These are phyloP conservation scores for Candida manassasensis DNA, from an alignment of 805 yeast species.

Conservation along the genomic window DNA sequence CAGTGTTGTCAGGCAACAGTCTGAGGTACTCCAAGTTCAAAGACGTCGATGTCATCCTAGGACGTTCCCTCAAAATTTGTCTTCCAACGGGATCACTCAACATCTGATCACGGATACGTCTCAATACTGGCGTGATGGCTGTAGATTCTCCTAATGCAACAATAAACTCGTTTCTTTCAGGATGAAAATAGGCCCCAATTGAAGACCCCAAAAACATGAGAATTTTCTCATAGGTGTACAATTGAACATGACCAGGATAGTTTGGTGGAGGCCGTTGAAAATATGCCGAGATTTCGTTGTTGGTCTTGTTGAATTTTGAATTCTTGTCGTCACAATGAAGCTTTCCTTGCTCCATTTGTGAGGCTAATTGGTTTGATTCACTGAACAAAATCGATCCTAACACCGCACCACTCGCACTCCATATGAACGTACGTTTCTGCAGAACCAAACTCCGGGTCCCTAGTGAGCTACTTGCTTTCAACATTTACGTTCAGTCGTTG, in stretches of 20 bases:
- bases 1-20: constrained; percentile 57
- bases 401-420: constrained; percentile 11
- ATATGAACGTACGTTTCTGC: constrained; percentile 5
- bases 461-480: no score
- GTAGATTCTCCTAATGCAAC: constrained; percentile 89
- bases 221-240: constrained; percentile 56
- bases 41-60: constrained; percentile 72
- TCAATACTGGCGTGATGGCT: constrained; percentile 66
- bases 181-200: constrained; percentile 70
- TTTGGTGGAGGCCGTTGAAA: constrained; percentile 40
- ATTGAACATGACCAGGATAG: constrained; percentile 78
- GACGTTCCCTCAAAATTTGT: constrained; percentile 69
- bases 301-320: constrained; percentile 24
- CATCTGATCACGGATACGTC: constrained; percentile 65
- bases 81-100: constrained; percentile 72
- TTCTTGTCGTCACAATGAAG: constrained; percentile 35
- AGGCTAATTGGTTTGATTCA: constrained; percentile 52
- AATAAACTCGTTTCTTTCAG: constrained; percentile 69
- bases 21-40: constrained; percentile 60
- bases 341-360: constrained; percentile 52
- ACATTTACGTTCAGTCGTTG: no score
- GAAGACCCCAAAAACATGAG: constrained; percentile 70
- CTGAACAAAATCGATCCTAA: constrained; percentile 30
- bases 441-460: neutral
- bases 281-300: constrained; percentile 19